These are phyloP conservation scores for Clathrus columnatus DNA, from an alignment of 768 basidiomycete genomes.

Conservation along the genomic window DNA sequence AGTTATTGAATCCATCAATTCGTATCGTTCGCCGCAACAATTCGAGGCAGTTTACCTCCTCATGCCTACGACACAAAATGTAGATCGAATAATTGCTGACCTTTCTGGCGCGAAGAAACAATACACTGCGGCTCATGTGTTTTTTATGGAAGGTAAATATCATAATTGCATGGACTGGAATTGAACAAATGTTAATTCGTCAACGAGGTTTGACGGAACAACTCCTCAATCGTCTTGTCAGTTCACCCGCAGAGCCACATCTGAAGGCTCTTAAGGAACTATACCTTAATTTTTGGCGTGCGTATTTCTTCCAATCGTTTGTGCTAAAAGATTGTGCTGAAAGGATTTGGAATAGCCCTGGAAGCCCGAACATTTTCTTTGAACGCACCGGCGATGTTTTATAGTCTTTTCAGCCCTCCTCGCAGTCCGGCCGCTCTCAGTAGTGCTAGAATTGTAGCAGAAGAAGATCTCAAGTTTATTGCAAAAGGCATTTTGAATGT, in stretches of 20 bases:
- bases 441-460: constrained; percentile 62
- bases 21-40: constrained; percentile 70
- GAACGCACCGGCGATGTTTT: constrained; percentile 72
- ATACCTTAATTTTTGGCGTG: constrained; percentile 90
- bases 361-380: constrained; percentile 84
- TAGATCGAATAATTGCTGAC: constrained; percentile 84
- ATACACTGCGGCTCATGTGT: constrained; percentile 81
- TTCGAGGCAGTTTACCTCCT: constrained; percentile 92
- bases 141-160: constrained; percentile 81
- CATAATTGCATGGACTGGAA: too few species aligned
- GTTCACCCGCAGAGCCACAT: constrained; percentile 68
- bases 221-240: constrained; percentile 65
- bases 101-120: constrained; percentile 55
- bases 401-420: constrained; percentile 81
- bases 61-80: constrained; percentile 91
- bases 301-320: constrained; percentile 20
- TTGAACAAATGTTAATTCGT: neutral
- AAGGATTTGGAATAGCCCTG: constrained; percentile 40
- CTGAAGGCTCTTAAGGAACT: constrained; percentile 77
- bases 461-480: constrained; percentile 75
- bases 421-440: constrained; percentile 46
- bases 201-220: constrained; percentile 65
- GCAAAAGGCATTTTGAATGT: constrained; percentile 70
- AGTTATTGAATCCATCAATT: constrained; percentile 92
- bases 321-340: neutral